Percentiles rank a stretch among this genome's conserved stretches.
phyloP scores from a whole-genome alignment of 2,329 filamentous ascomycete genomes.

The Aspergillus fijiensis region DNA sequence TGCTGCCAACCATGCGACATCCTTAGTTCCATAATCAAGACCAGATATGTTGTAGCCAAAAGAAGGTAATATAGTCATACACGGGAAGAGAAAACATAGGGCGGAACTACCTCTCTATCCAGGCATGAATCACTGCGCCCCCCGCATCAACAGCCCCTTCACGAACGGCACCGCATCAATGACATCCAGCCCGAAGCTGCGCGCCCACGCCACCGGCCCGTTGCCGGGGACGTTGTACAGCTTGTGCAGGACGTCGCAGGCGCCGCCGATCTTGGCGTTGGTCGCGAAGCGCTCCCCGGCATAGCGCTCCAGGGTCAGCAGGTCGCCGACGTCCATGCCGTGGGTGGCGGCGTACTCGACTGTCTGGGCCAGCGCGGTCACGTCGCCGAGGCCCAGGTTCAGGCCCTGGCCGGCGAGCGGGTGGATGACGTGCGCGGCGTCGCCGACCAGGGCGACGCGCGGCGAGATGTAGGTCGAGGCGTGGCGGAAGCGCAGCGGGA shows the following conservation, averaged over 20 bases:
- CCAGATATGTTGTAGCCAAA: background rate
- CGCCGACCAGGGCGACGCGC: constrained; percentile 86
- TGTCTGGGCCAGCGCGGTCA: constrained; percentile 71
- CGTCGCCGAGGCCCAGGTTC: constrained; percentile 89
- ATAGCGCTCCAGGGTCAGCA: constrained; percentile 78
- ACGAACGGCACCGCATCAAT: constrained; percentile 73
- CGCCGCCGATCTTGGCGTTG: constrained; percentile 76
- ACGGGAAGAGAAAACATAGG: background rate
- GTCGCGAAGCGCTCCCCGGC: constrained; percentile 75
- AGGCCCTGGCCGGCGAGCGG: constrained; percentile 92
- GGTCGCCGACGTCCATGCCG: constrained; percentile 81
- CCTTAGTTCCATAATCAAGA: background rate
- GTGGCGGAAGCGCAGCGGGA: constrained; percentile 87
- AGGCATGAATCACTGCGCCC: constrained; percentile 45
- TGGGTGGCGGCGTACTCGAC: constrained; percentile 76
- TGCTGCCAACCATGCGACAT: background rate
- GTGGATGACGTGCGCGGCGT: constrained; percentile 93
- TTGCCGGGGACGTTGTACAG: constrained; percentile 73
- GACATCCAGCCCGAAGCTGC: constrained; percentile 72
- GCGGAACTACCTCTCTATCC: background rate
- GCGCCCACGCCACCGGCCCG: constrained; percentile 75
- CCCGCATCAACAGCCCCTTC: constrained; percentile 83
- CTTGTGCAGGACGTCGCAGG: constrained; percentile 87
- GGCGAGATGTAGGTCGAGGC: constrained; percentile 91
- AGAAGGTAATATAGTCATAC: background rate